Base-by-base conservation (phyloP, 805 yeast genomes). In the Nakazawaea holstii region DNA sequence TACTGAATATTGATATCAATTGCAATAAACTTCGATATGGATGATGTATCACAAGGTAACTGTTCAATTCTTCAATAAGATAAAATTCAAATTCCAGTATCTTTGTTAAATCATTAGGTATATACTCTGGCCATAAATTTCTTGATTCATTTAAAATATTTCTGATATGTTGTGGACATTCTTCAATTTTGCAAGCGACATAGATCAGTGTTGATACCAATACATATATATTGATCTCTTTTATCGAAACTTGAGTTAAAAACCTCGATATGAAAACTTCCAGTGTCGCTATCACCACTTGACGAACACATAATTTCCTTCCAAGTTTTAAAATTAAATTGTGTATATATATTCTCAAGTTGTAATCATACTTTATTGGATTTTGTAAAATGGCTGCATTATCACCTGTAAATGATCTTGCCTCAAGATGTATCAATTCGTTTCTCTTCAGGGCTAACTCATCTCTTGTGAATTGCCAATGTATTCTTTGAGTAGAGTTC, bases 61-160 rank as follows among this genome's bases (percentile, higher is more conserved):
- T 73, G 58, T 85, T 80, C 66, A 94, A 72, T 62, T 91, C 98
- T 57, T 90, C 97, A 15, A 94, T 82, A 39, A 94, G 64, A 60
- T 92, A 94, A 61, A 94, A 94, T 65, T 94, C 99, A 66, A 95
- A 87, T 61, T 94, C 98, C 0, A 98, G 97, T 13, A 94, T 72
- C 58, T 87, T 88, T 28, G 96, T 84, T 14, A 90, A 79, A 61
- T 92, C 98, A 49, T 86, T 89, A 0, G 97, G 95, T 33, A 92
- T 84, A 57, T 82, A 88, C 58, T 91, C 97, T 0, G 98, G 97
- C 98, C 98, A 92, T 35, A 89, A 67, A 35, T 84, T 84, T 45
- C 96, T 68, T 1, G 97, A 94, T 60, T 92, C 98, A 15, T 82
- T 74, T 20, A 88, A 78, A 8, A 94, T 74, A 0, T 91, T 79